Percentiles rank a stretch among this genome's conserved stretches.
These are phyloP conservation scores for Ogataea hybrid DNA, from an alignment of 1,139 yeast species.

Conservation along the genomic window DNA sequence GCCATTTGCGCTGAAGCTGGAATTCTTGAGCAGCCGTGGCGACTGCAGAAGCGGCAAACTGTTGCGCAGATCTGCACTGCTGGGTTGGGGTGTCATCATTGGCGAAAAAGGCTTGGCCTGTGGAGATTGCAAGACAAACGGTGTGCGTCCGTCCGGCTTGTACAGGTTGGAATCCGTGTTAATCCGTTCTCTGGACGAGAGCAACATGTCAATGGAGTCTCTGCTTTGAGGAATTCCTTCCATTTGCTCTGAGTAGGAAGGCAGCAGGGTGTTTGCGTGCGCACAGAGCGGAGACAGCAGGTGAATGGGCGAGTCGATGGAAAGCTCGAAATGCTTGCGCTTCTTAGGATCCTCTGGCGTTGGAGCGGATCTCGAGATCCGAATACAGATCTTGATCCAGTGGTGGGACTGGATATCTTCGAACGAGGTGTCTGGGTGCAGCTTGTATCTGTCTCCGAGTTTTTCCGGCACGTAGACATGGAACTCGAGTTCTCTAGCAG, in stretches of 20 bases:
- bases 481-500: too few relatives aligned
- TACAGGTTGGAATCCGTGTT: slow-evolving; percentile 60
- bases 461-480: too few relatives aligned
- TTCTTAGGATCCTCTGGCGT: slow-evolving; percentile 51
- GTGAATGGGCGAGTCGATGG: slow-evolving; percentile 89
- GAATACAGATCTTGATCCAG: slow-evolving; percentile 85
- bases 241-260: slow-evolving; percentile 45
- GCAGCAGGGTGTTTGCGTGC: slow-evolving; percentile 69
- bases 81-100: too few relatives aligned
- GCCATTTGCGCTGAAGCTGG: too few relatives aligned
- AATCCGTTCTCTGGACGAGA: slow-evolving; percentile 33
- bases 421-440: slow-evolving; percentile 84
- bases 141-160: slow-evolving; percentile 46
- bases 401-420: slow-evolving; percentile 82
- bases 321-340: slow-evolving; percentile 86
- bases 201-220: slow-evolving; percentile 24
- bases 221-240: slow-evolving; percentile 5
- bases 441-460: slow-evolving; percentile 45
- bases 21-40: too few relatives aligned
- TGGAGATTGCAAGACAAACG: slow-evolving; percentile 44
- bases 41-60: too few relatives aligned
- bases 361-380: slow-evolving; percentile 63
- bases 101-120: too few relatives aligned
- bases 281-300: slow-evolving; percentile 63
- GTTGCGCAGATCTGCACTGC: too few relatives aligned